Evolutionary conservation across 306 rosid genomes (phyloP).

Genomic region (Citrullus colocynthis): DNA sequence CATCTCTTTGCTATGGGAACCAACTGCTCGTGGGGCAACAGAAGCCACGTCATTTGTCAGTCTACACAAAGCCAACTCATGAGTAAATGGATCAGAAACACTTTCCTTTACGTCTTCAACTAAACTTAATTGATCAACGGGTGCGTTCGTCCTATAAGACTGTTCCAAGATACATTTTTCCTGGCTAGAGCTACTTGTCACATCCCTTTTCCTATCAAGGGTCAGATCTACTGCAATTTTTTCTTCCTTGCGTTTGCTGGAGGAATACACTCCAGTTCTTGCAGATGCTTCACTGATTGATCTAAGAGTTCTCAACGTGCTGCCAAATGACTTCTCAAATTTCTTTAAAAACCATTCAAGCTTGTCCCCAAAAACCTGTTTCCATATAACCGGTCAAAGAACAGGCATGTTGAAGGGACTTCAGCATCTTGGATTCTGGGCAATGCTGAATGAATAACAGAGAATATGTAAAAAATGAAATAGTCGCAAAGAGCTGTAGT

Average conservation of each 20-base stretch:
- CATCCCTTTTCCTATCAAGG: conserved; percentile 15
- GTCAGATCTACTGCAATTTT: conserved; percentile 15
- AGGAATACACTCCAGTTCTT: conserved; percentile 13
- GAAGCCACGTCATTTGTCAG: conserved; percentile 33
- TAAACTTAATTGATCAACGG: conserved; percentile 17
- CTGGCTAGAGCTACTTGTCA: conserved; percentile 14
- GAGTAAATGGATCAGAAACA: conserved; percentile 19
- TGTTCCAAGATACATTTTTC: conserved; percentile 25
- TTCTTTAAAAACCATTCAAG: conserved; percentile 55
- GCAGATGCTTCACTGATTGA: conserved; percentile 41
- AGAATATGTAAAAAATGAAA: conserved; percentile 29
- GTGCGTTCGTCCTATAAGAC: background rate
- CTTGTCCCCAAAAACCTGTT: conserved; percentile 69
- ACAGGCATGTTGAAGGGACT: conserved; percentile 17
- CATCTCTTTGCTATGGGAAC: conserved; percentile 18
- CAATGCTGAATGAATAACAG: conserved; percentile 18
- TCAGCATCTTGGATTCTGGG: conserved; percentile 27
- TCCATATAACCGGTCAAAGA: conserved; percentile 27
- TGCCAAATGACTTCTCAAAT: conserved; percentile 69
- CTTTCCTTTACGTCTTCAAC: conserved; percentile 26
- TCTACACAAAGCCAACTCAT: conserved; percentile 26
- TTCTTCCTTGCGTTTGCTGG: conserved; percentile 15
- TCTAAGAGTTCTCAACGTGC: conserved; percentile 71
- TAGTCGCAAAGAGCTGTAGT: conserved; percentile 24
- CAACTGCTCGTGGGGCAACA: conserved; percentile 21